phyloP scores from a whole-genome alignment of 805 yeast species.

The Ogataea ganodermae region DNA sequence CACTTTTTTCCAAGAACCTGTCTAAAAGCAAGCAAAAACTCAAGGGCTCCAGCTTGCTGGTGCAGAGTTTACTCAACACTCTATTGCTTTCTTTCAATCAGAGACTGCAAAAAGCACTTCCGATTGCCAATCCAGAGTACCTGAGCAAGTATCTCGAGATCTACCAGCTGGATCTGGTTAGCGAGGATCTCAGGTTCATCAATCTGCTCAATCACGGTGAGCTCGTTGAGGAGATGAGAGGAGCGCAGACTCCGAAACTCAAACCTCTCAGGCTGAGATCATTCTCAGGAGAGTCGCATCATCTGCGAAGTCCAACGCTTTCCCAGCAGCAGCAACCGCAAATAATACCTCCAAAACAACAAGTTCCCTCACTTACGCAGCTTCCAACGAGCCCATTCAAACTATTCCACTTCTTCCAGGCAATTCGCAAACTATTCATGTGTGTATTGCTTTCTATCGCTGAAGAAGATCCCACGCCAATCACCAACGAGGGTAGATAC shows the following conservation, averaged over 20 bases:
- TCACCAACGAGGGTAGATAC: constrained; percentile 9
- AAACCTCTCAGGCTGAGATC: constrained; percentile 27
- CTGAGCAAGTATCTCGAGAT: constrained; percentile 27
- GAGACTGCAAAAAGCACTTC: constrained; percentile 18
- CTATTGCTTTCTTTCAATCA: constrained; percentile 23
- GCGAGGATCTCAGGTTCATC: constrained; percentile 25
- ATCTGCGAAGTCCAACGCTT: constrained; percentile 5
- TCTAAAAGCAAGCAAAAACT: constrained; percentile 12
- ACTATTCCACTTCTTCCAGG: constrained; percentile 20
- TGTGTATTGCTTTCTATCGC: constrained; percentile 27
- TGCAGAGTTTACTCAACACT: constrained; percentile 22
- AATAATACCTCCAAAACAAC: neutral
- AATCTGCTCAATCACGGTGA: constrained; percentile 24
- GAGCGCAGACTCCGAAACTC: constrained; percentile 9
- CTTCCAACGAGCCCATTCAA: constrained; percentile 19
- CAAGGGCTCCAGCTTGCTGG: constrained; percentile 15
- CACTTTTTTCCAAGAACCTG: constrained; percentile 7
- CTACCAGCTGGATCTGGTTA: constrained; percentile 29
- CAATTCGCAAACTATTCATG: constrained; percentile 25
- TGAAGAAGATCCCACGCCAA: constrained; percentile 12
- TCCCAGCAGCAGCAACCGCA: neutral
- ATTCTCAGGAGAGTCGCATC: constrained; percentile 19
- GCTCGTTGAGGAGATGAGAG: constrained; percentile 12
- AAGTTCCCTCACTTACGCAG: constrained; percentile 10
- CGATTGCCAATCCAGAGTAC: constrained; percentile 19